Base-by-base conservation (phyloP, 768 basidiomycete genomes). In the Lactarius psammicola region DNA sequence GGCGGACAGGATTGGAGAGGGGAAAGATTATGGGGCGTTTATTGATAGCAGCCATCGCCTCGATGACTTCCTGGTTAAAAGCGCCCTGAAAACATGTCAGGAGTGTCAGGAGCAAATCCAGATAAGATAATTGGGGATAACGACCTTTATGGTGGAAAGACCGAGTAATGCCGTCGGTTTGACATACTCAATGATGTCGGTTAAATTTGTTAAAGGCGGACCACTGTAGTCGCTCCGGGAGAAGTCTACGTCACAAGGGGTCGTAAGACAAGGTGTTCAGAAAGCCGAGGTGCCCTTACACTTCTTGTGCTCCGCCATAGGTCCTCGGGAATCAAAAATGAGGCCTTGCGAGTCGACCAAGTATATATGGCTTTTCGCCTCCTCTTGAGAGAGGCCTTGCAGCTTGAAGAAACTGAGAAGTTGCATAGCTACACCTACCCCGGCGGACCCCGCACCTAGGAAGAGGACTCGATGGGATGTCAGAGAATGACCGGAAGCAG, bases 341-440 rank as follows among this genome's bases (percentile, higher is more conserved):
- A 97, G 82, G 28, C 94, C 94, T 78, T 91, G 86, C 3, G 91
- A 92, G 75, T 95, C 94, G 54, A 91, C 87, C 30, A 94, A 81
- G 81, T 86, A 96, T 74, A 97, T 92, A 54, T 81, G 81, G 62
- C 80, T 77, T 63, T 87, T 85, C 23, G 94, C 94, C 74, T 95
- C 85, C 68, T 94, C 85, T 70, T 85, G 81, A 5, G 84, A 82
- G 72, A 95, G 74, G 30, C 94, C 92, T 70, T 89, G 82, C 68
- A 92, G 77, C 42, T 84, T 92, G 81, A 95, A 94, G 83, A 95
- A 96, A 75, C 89, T 90, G 80, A 88, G 85, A 59, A 93, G 79
- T 75, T 96, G 94, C 78, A 85, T 87, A 64, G 89, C 95, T 54
- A 98, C 95, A 55, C 95, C 95, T 60, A 97, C 90, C 68, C 94